phyloP scores from a whole-genome alignment of 345 rosid species.

The Raphanus raphanistrum region DNA sequence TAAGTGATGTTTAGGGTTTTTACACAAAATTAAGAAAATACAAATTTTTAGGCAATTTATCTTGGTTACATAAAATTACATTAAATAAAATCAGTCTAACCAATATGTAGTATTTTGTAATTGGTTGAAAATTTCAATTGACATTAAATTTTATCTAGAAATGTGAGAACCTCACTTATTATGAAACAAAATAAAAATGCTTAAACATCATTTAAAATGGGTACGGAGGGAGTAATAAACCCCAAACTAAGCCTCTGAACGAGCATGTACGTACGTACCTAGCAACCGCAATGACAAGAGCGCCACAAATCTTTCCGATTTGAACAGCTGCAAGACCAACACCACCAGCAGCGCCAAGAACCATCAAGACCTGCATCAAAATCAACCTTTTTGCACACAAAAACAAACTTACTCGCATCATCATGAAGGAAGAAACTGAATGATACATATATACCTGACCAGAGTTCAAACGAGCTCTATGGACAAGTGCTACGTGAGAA shows the following conservation, averaged over 20 bases:
- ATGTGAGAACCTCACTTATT: too few relatives aligned
- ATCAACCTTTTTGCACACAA: not conserved
- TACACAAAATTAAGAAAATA: too few relatives aligned
- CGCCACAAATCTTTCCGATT: constrained; percentile 85
- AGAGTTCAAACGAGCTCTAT: constrained; percentile 69
- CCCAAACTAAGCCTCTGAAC: not conserved
- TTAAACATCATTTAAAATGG: too few relatives aligned
- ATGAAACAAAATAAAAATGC: too few relatives aligned
- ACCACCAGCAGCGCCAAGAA: constrained; percentile 98
- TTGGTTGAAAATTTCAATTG: too few relatives aligned
- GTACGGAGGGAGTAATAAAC: too few relatives aligned
- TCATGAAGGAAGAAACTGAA: not conserved
- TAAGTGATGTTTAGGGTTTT: too few relatives aligned
- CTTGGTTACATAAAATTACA: too few relatives aligned
- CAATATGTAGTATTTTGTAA: too few relatives aligned
- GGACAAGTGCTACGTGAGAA: constrained; percentile 89
- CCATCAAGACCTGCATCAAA: constrained; percentile 64
- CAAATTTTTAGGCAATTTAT: too few relatives aligned
- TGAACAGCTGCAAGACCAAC: constrained; percentile 95
- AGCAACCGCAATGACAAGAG: constrained; percentile 81
- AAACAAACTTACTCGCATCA: not conserved
- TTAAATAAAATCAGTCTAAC: too few relatives aligned
- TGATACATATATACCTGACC: constrained; percentile 51
- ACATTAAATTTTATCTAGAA: too few relatives aligned
- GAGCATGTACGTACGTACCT: constrained; percentile 59